Conservation (phyloP, 768 basidiomycete species). For the Suillus subluteus region DNA sequence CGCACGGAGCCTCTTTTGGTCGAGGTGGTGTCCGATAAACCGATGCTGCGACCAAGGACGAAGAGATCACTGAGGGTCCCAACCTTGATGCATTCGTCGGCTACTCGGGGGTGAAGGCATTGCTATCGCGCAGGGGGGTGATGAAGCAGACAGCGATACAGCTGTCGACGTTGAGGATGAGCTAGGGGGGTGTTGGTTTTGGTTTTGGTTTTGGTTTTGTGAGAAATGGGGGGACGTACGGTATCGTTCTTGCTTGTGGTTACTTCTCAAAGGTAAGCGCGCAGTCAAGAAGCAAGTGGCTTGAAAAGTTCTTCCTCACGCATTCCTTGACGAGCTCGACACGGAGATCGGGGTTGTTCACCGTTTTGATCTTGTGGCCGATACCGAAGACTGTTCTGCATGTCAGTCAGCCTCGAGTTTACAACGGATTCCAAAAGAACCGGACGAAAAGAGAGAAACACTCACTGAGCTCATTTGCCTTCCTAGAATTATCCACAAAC, state of each 20-base stretch:
- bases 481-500: slow-evolving; percentile 93
- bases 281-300: slow-evolving; percentile 89
- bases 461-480: slow-evolving; percentile 91
- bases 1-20: slow-evolving; percentile 94
- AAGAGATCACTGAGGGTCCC: slow-evolving; percentile 96
- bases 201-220: no score
- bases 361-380: slow-evolving; percentile 99
- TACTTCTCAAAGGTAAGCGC: slow-evolving; percentile 96
- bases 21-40: slow-evolving; percentile 95
- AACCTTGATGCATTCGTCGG: slow-evolving; percentile 97
- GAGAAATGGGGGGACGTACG: slow-evolving; percentile 36
- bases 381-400: slow-evolving; percentile 81
- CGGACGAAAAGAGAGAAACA: slow-evolving; percentile 19
- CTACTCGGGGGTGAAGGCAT: slow-evolving; percentile 97
- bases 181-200: slow-evolving; percentile 37
- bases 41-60: slow-evolving; percentile 96
- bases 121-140: slow-evolving; percentile 87
- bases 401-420: background rate
- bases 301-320: slow-evolving; percentile 94
- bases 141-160: slow-evolving; percentile 97
- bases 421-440: no score
- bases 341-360: slow-evolving; percentile 93
- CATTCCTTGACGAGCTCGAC: slow-evolving; percentile 96
- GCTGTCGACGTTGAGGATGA: slow-evolving; percentile 96
- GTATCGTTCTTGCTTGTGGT: slow-evolving; percentile 98